A percentile compares a stretch with the other conserved stretches of the same genome.
Evolutionary conservation across 73 alveolate genomes (phyloP).

Genomic region (Strombidium stylifer): DNA sequence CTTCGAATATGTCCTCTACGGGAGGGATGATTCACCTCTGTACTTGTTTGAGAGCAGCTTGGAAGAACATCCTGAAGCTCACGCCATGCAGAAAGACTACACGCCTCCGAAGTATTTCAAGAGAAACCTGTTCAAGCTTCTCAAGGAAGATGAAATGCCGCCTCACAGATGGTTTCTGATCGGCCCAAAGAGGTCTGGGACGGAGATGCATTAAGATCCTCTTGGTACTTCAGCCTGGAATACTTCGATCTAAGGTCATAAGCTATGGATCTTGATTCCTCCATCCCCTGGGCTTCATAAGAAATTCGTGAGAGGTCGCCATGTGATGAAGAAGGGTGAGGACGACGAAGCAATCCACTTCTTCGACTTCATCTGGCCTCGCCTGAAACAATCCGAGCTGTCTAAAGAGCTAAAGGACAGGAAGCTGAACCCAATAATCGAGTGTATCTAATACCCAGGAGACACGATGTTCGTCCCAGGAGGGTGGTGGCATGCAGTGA

Average conservation of each 20-base stretch:
- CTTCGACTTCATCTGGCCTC: constrained; percentile 69
- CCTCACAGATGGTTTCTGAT: constrained; percentile 84
- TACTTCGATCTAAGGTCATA: constrained; percentile 70
- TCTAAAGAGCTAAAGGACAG: constrained; percentile 39
- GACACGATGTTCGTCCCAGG: constrained; percentile 95
- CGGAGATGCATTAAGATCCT: constrained; percentile 80
- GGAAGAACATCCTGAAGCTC: constrained; percentile 59
- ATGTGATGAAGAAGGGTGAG: constrained; percentile 53
- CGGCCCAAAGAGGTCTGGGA: constrained; percentile 85
- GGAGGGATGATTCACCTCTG: constrained; percentile 79
- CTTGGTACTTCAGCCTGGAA: constrained; percentile 86
- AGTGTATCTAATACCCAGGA: constrained; percentile 76
- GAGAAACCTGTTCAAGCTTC: constrained; percentile 48
- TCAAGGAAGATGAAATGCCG: constrained; percentile 70
- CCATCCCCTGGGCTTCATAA: constrained; percentile 57
- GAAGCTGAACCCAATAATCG: constrained; percentile 31
- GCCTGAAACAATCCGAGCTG: constrained; percentile 29
- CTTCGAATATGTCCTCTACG: constrained; percentile 62
- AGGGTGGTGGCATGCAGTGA: constrained; percentile 96
- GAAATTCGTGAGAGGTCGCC: constrained; percentile 64
- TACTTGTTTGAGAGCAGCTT: constrained; percentile 70
- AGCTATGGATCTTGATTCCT: constrained; percentile 77
- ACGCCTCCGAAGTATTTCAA: constrained; percentile 64
- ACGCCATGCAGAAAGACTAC: constrained; percentile 65
- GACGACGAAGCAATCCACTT: constrained; percentile 83